phyloP scores from a whole-genome alignment of 2,329 filamentous ascomycete genomes.

The Plenodomus lindquistii region DNA sequence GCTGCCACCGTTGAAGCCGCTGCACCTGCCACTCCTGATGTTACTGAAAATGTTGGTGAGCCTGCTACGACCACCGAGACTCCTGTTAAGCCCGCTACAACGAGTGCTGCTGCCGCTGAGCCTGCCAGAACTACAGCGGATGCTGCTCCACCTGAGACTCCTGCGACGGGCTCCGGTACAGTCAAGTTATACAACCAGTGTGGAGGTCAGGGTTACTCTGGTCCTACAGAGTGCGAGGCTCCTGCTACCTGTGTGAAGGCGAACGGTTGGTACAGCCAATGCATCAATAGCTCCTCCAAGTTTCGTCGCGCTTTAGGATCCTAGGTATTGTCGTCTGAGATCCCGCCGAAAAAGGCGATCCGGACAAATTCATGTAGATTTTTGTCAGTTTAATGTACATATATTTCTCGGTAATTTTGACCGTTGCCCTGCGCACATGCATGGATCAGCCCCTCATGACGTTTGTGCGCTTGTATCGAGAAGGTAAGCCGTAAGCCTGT shows the following conservation, averaged over 20 bases:
- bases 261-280: constrained; percentile 51
- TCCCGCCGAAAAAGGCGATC: too few relatives aligned
- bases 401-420: neutral
- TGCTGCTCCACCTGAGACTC: neutral
- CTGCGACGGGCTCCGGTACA: constrained; percentile 2
- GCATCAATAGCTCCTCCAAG: constrained; percentile 22
- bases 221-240: constrained; percentile 41
- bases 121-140: neutral
- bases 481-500: neutral
- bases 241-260: constrained; percentile 41
- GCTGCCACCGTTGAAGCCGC: constrained; percentile 5
- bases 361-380: neutral
- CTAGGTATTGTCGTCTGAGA: neutral
- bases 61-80: neutral
- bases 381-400: neutral
- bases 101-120: neutral
- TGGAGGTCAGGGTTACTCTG: constrained; percentile 47
- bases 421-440: neutral
- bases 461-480: neutral
- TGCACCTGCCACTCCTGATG: neutral
- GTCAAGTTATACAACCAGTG: constrained; percentile 40
- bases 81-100: neutral
- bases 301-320: constrained; percentile 6
- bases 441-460: neutral
- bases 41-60: neutral